Evolutionary conservation across 2,329 filamentous ascomycete genomes (phyloP), one percentile per base, ranked within the genome.

Genomic region (Colletotrichum navitas): DNA sequence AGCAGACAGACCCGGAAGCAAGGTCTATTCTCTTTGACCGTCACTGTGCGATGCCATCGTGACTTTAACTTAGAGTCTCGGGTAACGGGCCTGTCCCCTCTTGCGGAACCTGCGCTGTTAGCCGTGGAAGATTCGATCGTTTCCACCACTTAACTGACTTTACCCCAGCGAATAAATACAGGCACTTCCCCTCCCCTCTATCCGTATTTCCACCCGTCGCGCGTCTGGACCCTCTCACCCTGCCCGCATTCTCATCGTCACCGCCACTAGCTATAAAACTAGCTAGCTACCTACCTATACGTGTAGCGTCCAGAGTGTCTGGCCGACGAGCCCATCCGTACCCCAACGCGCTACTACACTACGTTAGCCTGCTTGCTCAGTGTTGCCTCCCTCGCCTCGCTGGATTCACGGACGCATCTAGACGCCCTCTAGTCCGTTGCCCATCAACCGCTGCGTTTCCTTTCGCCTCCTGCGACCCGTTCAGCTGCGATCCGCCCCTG

Each of bases 41-140:
- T 68, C 34, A 49, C 54, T 72, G 69, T 72, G 45, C 59, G 66
- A 72, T 72, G 54, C 69, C 69, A 72, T 69, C 69, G 66, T 47
- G 65, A 72, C 60, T 43, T 24, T 51, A 36, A 10, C 24, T 51
- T 45, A 34, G 45, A 49, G 29, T 60, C 54, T 47, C 51, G 43
- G 39, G 49, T 52, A 39, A 47, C 34, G 12, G 52, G 26, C 11
- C 52, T 55, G 18, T 5, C 41, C 52, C 66, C 66, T 51, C 59
- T 52, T 49, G 24, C 63, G 45, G 55, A 60, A 60, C 47, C 41
- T 47, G 26, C 54, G 62, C 62, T 34, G n/a, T 45, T 47, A 36
- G 14, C 41, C 32, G 26, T 68, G 52, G 65, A 68, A 68, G 36
- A 52, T 71, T 63, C 68, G 47, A 68, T 45, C 58, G 45, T 45